Base-by-base conservation (phyloP, 163 green algal species). In the Coccomyxa subellipsoidea region DNA sequence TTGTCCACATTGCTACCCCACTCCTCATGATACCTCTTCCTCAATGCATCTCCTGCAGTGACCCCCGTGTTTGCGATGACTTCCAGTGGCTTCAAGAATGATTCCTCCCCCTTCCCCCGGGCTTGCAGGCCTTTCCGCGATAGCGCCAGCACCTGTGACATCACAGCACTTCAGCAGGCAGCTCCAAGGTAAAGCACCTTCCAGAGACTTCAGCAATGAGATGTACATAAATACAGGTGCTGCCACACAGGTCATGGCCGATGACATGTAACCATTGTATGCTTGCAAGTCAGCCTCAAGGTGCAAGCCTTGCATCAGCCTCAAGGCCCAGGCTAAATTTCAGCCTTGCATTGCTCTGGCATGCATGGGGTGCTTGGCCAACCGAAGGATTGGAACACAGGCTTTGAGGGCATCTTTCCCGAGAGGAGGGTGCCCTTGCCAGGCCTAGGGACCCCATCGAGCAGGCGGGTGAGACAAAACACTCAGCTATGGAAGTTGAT, bases 21-120 rank as follows among this genome's bases (percentile, higher is more conserved):
- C 80, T 91, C 87, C 29, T 87, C 91, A 25, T 95, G 78, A 81
- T 96, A 97, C 80, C 93, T 80, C 40, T 89, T 82, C 82, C 96
- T 83, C 84, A 96, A 84, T 31, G 86, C 75, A 70, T 96, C 93
- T 0, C 94, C 90, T 72, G 91, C 86, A 0, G 85, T 92, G 72
- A 91, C 79, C 18, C 95, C 95, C 37, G 75, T 84, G 77, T 75
- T 85, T 85, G 82, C 90, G 54, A 92, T 93, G 9, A 85, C 77
- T 40, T 96, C 88, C 77, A 99, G 88, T 76, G 90, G 87, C 27
- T 89, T 84, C 21, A 99, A 82, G 86, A 97, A 99, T 53, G 77
- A 82, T 38, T 85, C 93, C 89, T 99, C 96, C 38, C 94, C 87
- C 32, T 88, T 84, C 7, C 95, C 93, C 2, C 96, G 89, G 71